Evolutionary conservation across 106 monocot species (phyloP), one percentile per base, ranked within the genome.

Genomic region (Acorus calamus): DNA sequence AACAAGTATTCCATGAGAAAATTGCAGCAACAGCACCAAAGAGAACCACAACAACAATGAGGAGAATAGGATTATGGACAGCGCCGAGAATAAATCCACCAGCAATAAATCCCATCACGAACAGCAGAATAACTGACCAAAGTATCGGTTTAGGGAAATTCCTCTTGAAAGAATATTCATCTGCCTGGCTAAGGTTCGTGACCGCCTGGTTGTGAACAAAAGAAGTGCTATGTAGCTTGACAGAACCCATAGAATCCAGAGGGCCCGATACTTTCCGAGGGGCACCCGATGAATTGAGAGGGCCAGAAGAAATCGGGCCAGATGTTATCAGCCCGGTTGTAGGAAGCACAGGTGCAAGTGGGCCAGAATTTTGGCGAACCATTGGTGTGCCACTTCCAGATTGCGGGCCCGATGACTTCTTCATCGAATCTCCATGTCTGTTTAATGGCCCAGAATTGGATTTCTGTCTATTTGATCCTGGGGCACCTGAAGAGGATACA

Each of bases 321-420:
- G 74, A 74, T n/a, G 74, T 74, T 60, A 74, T 74, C n/a, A 74
- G 74, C 4, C 74, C 74, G 1, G 74, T 74, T 0, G 74, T n/a
- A 11, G 74, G 74, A 10, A 74, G 60, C 7, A 67, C 52, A 2
- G 74, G 74, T 62, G 74, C 46, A 60, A 67, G 66, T 11, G 74
- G 67, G 3, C 74, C 74, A 54, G 74, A 74, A 53, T 74, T 74
- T 60, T 74, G 74, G 53, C 67, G 74, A n/a, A 66, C 57, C 66
- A 66, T 73, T 44, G 73, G 58, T 8, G 73, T 66, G 8, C 49
- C 56, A 7, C 55, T 47, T 59, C 66, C 73, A 47, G 74, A 67
- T 53, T 74, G 74, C 6, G 74, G 74, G 55, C 74, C 74, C 9
- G 74, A 74, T 2, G 53, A 74, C 42, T 74, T 74, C 14, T 74